These are phyloP conservation scores for Leptographium procerum DNA, from an alignment of 2,329 filamentous ascomycete species.

Conservation along the genomic window DNA sequence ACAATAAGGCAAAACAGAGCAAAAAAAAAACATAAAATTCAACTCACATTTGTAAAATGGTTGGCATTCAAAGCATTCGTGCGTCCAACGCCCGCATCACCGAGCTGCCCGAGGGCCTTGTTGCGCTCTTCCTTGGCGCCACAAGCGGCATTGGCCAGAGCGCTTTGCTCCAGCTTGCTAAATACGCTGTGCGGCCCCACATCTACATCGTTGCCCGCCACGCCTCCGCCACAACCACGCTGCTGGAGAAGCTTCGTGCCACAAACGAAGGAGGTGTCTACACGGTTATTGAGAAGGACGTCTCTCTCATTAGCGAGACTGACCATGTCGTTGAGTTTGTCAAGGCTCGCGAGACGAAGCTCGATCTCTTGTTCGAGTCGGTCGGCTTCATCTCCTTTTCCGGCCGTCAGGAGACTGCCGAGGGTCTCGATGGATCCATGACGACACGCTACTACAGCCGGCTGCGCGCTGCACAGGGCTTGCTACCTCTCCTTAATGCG, in stretches of 20 bases:
- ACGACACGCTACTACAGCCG: constrained; percentile 47
- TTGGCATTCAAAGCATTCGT: constrained; percentile 2
- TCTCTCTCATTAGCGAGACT: constrained; percentile 34
- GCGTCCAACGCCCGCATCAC: constrained; percentile 22
- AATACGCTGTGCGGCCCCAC: constrained; percentile 25
- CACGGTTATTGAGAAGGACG: constrained; percentile 32
- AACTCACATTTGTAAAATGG: too few species aligned
- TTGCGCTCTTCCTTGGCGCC: constrained; percentile 38
- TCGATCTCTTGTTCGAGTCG: constrained; percentile 22
- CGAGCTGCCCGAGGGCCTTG: constrained; percentile 24
- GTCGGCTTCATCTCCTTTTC: constrained; percentile 3
- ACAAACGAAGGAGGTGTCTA: constrained; percentile 33
- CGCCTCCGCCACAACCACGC: constrained; percentile 24
- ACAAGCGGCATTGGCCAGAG: constrained; percentile 39
- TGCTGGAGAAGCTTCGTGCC: constrained; percentile 27
- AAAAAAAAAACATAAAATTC: too few species aligned
- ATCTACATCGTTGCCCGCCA: constrained; percentile 38
- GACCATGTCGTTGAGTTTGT: constrained; percentile 39
- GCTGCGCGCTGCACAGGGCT: constrained; percentile 41
- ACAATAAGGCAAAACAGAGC: too few species aligned
- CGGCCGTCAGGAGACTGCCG: constrained; percentile 34
- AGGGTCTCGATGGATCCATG: constrained; percentile 42
- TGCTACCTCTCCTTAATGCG: constrained; percentile 42
- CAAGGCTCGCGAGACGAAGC: constrained; percentile 31
- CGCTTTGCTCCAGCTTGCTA: constrained; percentile 32